Percentiles rank a stretch among this genome's conserved stretches.
Conservation (phyloP, 805 yeast genomes). For the Candida boleticola region DNA sequence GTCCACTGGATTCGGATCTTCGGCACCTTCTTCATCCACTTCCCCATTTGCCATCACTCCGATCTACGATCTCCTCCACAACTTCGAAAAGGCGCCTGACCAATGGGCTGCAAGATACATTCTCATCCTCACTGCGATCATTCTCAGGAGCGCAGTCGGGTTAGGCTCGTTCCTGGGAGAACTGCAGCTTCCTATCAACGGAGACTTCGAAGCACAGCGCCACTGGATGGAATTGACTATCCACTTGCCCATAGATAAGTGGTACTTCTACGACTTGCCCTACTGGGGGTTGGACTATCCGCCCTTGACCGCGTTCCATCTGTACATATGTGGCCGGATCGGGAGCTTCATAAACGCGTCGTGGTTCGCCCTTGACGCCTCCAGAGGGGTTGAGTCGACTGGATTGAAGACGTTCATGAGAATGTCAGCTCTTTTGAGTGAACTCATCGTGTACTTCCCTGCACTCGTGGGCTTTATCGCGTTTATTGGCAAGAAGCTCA, state of each 20-base stretch:
- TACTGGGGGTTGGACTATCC: slow-evolving; percentile 99
- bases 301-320: slow-evolving; percentile 92
- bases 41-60: slow-evolving; percentile 47
- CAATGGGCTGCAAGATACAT: slow-evolving; percentile 91
- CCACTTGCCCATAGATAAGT: slow-evolving; percentile 64
- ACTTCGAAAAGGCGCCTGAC: slow-evolving; percentile 76
- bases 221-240: slow-evolving; percentile 96
- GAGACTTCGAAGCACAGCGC: slow-evolving; percentile 97
- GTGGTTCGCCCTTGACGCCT: slow-evolving; percentile 75
- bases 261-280: slow-evolving; percentile 88
- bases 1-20: no score
- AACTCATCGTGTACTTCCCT: slow-evolving; percentile 71
- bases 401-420: slow-evolving; percentile 85
- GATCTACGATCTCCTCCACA: slow-evolving; percentile 70
- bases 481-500: slow-evolving; percentile 61
- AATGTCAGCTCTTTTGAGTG: slow-evolving; percentile 72
- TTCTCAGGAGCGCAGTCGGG: slow-evolving; percentile 82
- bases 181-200: slow-evolving; percentile 72
- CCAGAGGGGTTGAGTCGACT: slow-evolving; percentile 72
- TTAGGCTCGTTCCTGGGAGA: slow-evolving; percentile 84
- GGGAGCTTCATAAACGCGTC: slow-evolving; percentile 60
- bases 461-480: slow-evolving; percentile 71
- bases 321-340: slow-evolving; percentile 71
- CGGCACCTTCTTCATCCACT: no score
- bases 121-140: slow-evolving; percentile 66